phyloP scores from a whole-genome alignment of 2,329 filamentous ascomycete species.

The Thelonectria olida region DNA sequence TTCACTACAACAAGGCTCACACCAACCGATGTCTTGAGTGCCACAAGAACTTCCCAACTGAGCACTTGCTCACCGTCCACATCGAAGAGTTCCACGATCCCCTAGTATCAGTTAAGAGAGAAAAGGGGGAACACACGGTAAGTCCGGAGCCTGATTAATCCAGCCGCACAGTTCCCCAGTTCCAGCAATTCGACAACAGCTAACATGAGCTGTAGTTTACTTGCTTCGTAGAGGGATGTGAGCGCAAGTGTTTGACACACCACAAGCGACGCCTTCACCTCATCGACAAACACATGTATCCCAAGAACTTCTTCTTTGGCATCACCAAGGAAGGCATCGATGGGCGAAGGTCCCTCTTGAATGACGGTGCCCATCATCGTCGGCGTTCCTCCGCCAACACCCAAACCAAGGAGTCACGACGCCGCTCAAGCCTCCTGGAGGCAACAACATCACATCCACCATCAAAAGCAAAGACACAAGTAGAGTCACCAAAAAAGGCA shows the following conservation, averaged over 20 bases:
- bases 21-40: slow-evolving; percentile 88
- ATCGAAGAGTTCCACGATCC: slow-evolving; percentile 93
- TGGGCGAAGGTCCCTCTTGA: slow-evolving; percentile 79
- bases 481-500: slow-evolving; percentile 19
- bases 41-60: slow-evolving; percentile 85
- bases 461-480: slow-evolving; percentile 16
- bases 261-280: slow-evolving; percentile 88
- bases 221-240: slow-evolving; percentile 91
- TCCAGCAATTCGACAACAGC: background rate
- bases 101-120: slow-evolving; percentile 74
- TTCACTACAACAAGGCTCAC: slow-evolving; percentile 84
- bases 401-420: slow-evolving; percentile 45
- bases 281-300: slow-evolving; percentile 94
- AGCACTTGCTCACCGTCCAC: slow-evolving; percentile 82
- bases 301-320: slow-evolving; percentile 86
- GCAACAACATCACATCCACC: slow-evolving; percentile 27
- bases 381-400: slow-evolving; percentile 57
- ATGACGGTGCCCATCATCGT: slow-evolving; percentile 61
- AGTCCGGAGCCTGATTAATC: slow-evolving; percentile 42
- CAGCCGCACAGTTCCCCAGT: background rate
- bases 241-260: slow-evolving; percentile 82
- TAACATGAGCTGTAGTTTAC: slow-evolving; percentile 66
- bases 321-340: slow-evolving; percentile 93
- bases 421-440: slow-evolving; percentile 46
- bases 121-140: slow-evolving; percentile 87